Percentiles rank a stretch among this genome's conserved stretches.
Conservation (phyloP, 2,329 filamentous ascomycete genomes). For the Helicocarpus griseus region DNA sequence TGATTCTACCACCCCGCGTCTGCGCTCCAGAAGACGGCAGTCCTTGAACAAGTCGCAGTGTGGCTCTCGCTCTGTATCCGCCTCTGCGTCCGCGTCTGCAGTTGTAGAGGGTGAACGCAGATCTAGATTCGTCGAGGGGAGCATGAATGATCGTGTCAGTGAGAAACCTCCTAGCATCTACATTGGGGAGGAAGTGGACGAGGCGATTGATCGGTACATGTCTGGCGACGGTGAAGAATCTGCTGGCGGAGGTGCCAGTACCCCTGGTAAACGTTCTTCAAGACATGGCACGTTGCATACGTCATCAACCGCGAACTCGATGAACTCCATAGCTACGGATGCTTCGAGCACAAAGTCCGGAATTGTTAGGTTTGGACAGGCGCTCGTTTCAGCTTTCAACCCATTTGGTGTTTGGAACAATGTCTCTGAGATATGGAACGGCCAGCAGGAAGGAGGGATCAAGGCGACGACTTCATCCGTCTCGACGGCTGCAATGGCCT, state of each 20-base stretch:
- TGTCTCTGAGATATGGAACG: conserved; percentile 35
- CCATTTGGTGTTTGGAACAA: conserved; percentile 41
- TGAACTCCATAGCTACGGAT: conserved; percentile 4
- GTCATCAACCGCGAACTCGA: neutral
- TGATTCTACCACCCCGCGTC: neutral
- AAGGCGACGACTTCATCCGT: conserved; percentile 24
- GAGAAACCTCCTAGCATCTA: conserved; percentile 60
- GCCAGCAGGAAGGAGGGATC: conserved; percentile 34
- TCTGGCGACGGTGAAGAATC: conserved; percentile 2
- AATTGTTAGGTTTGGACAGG: conserved; percentile 48
- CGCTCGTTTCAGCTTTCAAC: conserved; percentile 45
- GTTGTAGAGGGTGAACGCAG: conserved; percentile 7
- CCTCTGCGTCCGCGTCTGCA: conserved; percentile 12
- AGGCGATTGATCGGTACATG: conserved; percentile 2
- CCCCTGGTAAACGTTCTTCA: neutral
- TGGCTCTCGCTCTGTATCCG: conserved; percentile 38
- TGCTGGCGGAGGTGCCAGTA: conserved; percentile 2
- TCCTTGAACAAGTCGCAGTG: neutral
- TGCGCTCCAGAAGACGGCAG: conserved; percentile 7
- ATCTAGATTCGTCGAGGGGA: conserved; percentile 65
- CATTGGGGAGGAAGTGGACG: conserved; percentile 35
- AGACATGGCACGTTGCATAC: neutral
- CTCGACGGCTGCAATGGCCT: neutral
- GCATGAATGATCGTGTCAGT: conserved; percentile 74
- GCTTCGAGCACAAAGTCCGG: conserved; percentile 26